Evolutionary conservation across 169 alveolate species (phyloP), one percentile per base, ranked within the genome.

Genomic region (Plasmodium fragile): DNA sequence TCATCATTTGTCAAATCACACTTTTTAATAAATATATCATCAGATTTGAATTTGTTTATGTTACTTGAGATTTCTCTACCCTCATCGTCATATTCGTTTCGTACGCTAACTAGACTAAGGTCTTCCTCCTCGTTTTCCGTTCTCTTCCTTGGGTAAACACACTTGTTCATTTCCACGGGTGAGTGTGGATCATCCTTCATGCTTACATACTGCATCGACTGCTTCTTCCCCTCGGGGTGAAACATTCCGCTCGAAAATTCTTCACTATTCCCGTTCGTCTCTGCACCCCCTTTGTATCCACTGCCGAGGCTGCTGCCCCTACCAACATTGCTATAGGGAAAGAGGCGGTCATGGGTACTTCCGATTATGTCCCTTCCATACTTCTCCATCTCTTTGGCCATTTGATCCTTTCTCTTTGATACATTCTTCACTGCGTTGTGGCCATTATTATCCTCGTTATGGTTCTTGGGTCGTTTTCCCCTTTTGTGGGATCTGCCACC

Each of bases 21-120:
- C 16, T 75, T 85, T 22, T 13, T 85, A 73, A 36, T 85, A 52
- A 34, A 53, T 13, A 73, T 28, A 41, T 85, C 84, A 53, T 77
- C 83, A 10, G 84, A 85, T 32, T 85, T 65, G 45, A n/a, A 73
- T 13, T 53, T 77, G 30, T 75, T 85, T 1, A 36, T 32, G 52
- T 43, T 83, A 11, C 71, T 83, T 22, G 73, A 3, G 75, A 83
- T 45, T 18, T 83, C 81, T 18, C 52, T 16, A 41, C 52, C 53
- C 4, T 22, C 53, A 1, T 22, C 75, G 8, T 70, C 82, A 70
- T 70, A 78, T 41, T 41, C 49, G 53, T 78, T 78, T 78, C 72
- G 70, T 0, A 43, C 83, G 53, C 11, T n/a, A 39, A 78, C n/a
- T 25, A 13, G 69, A 41, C 53, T 30, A 18, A 39, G 41, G 39